Evolutionary conservation across 257 asterid species (phyloP), one percentile per base, ranked within the genome.

Genomic region (Cruciata laevipes): DNA sequence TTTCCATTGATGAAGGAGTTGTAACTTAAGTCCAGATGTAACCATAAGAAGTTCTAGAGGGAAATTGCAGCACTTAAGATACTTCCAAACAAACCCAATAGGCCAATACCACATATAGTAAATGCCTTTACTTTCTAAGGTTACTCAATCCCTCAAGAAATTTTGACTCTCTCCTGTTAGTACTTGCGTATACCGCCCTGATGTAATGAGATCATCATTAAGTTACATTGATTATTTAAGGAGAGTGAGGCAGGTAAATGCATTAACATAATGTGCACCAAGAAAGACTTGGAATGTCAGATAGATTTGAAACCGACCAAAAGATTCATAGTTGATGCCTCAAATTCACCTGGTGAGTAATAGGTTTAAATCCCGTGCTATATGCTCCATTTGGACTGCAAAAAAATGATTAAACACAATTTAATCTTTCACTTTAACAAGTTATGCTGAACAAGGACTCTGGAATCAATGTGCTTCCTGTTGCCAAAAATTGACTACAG

Each of bases 371-470:
- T 73, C 98, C 98, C 35, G 96, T 86, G 76, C 95, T 92, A 79
- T 92, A 92, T 69, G 98, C 98, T 78, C 98, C 97, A 73, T 89
- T 81, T 37, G 98, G 98, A 79, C 98, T 92, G 95, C 82, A 53
- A 77, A 69, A 20, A 65, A 53, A 76, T 65, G 44, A 56, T 32
- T 44, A 61, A 79, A 73, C 7, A 62, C 13, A 58, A n/a, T 21
- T 72, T 70, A 74, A 23, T 67, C 37, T 27, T 30, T 49, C 44
- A 44, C 62, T 33, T 56, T 35, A 63, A 31, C n/a, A 58, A 58
- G 18, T 59, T 23, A 16, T 62, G 37, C 73, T 23, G 67, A 51
- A 44, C 42, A 60, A 35, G 24, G 69, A 63, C 52, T 60, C 32
- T 67, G 63, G 64, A 27, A 47, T 25, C 9, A 56, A 55, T 53